Base-by-base conservation (phyloP, 2,329 filamentous ascomycete species). In the Ascomycota sp. region DNA sequence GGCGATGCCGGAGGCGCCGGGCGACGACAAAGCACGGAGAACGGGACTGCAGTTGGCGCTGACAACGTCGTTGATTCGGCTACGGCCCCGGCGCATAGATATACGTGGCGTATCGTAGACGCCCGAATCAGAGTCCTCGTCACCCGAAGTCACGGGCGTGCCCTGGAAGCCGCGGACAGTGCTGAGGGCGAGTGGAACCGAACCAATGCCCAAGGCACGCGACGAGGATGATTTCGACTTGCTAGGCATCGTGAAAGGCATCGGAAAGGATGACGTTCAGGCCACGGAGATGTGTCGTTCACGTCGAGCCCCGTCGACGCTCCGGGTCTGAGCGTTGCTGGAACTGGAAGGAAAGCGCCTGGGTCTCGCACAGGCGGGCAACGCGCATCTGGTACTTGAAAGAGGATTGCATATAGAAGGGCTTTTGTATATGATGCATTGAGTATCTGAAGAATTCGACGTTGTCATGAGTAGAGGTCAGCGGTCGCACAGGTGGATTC, bases 1-100 rank as follows among this genome's bases (percentile, higher is more conserved):
- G 44, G 80, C 79, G 42, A 94, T 83, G 28, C 82, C 83, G 35
- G 76, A 75, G 20, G 72, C 44, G 29, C 56, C 61, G 8, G 66
- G 65, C 12, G 67, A 69, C 11, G 57, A 49, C 19, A 51, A 43
- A n/a, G 51, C 54, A 28, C 67, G 63, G 36, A 75, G 48, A 30
- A 60, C 46, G 7, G 71, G 71, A 47, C 69, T 75, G 51, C 69
- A 73, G 49, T 78, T 59, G 32, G 63, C 63, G 47, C 66, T 71
- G 39, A 71, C 61, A 11, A 70, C 59, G 47, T 71, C 65, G 44
- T 67, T 52, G 30, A 70, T 48, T 26, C 53, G 52, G 31, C 48
- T 40, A 24, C 52, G 57, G 30, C 52, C 52, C 31, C 53, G 54
- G 38, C 46, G 54, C 37, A 44, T 49, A 31, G 41, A 50, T 37